Percentiles rank a stretch among this genome's conserved stretches.
phyloP scores from a whole-genome alignment of 768 basidiomycete species.

The Russula brevipes region DNA sequence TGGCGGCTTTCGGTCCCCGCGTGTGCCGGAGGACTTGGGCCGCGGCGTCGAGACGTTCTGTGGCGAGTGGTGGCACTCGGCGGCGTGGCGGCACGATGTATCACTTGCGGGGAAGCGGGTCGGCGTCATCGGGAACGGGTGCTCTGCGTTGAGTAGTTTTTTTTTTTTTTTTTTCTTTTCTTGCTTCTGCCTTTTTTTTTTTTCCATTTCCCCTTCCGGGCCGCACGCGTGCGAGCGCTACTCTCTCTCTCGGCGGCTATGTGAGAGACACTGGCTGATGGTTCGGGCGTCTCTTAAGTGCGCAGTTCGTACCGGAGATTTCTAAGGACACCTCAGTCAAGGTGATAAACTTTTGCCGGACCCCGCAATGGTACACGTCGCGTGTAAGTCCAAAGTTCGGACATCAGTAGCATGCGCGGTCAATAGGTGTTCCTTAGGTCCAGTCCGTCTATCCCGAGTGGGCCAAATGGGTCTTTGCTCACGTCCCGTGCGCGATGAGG shows the following conservation, averaged over 20 bases:
- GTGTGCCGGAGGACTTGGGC: constrained; percentile 27
- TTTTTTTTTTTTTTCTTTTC: not conserved
- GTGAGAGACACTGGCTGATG: not conserved
- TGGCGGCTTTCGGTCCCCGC: constrained; percentile 29
- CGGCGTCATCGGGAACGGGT: constrained; percentile 61
- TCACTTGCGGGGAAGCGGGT: constrained; percentile 48
- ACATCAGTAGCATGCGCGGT: not conserved
- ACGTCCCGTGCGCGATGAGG: constrained; percentile 47
- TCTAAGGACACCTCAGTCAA: constrained; percentile 44
- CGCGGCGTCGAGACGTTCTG: constrained; percentile 35
- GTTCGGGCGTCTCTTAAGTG: constrained; percentile 36
- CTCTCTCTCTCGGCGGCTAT: too few species aligned
- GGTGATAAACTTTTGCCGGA: constrained; percentile 52
- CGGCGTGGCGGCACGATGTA: constrained; percentile 51
- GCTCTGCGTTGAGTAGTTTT: constrained; percentile 40
- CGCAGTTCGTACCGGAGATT: constrained; percentile 56
- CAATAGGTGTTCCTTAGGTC: constrained; percentile 27
- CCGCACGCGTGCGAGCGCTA: too few species aligned
- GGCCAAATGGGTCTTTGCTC: constrained; percentile 50
- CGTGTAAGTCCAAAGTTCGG: constrained; percentile 37
- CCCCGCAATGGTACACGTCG: constrained; percentile 53
- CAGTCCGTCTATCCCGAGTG: constrained; percentile 41
- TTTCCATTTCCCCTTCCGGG: too few species aligned
- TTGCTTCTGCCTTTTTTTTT: too few species aligned
- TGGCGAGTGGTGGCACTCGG: constrained; percentile 52